Evolutionary conservation across 176 grass and related monocot genomes (phyloP).

Genomic region (Metroxylon sagu): DNA sequence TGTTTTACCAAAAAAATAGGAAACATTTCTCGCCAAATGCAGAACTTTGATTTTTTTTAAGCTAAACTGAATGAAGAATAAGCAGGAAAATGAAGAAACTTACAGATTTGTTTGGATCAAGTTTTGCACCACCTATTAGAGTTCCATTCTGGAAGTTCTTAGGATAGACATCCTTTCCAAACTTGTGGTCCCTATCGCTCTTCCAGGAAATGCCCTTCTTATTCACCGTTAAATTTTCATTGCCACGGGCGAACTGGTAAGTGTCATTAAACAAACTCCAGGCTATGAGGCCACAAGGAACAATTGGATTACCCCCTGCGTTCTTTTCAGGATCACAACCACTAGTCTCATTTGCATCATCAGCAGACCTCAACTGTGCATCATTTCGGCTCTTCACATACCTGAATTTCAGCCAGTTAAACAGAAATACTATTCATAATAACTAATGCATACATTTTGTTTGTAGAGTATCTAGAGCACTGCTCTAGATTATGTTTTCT

Average conservation of each 20-base stretch:
- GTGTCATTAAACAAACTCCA: constrained; percentile 99
- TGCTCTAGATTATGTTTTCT: too few relatives aligned
- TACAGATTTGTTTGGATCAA: constrained; percentile 47
- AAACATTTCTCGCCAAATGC: too few relatives aligned
- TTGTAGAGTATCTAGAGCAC: too few relatives aligned
- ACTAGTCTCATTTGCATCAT: constrained; percentile 36
- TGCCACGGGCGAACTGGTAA: constrained; percentile 52
- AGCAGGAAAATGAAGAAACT: constrained; percentile 3
- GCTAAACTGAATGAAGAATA: too few relatives aligned
- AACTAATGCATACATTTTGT: too few relatives aligned
- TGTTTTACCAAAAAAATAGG: too few relatives aligned
- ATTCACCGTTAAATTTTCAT: constrained; percentile 55
- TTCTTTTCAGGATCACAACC: constrained; percentile 73
- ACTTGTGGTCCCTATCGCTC: constrained; percentile 96
- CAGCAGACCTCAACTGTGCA: constrained; percentile 42
- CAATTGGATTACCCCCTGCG: constrained; percentile 44
- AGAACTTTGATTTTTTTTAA: too few relatives aligned
- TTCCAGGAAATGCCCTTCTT: constrained; percentile 95
- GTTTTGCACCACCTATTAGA: constrained; percentile 52
- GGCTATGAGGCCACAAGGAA: constrained; percentile 92
- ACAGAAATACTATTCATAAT: neutral
- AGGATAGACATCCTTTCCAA: constrained; percentile 80
- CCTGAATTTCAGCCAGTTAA: constrained; percentile 25
- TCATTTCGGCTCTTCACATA: constrained; percentile 98
- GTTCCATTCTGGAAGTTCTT: constrained; percentile 87